These are phyloP conservation scores for Pseudogymnoascus sp. DNA, from an alignment of 2,329 filamentous ascomycete genomes.

Conservation along the genomic window DNA sequence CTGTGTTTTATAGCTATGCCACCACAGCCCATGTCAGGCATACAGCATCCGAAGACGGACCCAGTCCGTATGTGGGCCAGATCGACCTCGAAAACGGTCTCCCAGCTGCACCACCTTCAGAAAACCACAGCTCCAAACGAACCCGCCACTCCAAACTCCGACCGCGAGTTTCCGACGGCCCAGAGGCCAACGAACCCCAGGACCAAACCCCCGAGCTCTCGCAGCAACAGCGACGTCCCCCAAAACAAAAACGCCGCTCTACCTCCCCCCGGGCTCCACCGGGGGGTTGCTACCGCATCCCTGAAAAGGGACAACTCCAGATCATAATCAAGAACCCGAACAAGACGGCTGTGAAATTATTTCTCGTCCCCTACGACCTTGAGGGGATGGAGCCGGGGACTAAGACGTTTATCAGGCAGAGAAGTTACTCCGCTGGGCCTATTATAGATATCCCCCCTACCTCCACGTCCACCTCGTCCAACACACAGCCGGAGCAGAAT, in stretches of 20 bases:
- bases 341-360: conserved; percentile 95
- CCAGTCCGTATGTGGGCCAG: conserved; percentile 90
- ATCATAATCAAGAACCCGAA: conserved; percentile 98
- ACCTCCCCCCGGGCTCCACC: conserved; percentile 60
- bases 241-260: conserved; percentile 53
- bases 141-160: conserved; percentile 23
- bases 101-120: conserved; percentile 36
- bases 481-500: conserved; percentile 18
- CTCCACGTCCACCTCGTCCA: conserved; percentile 26
- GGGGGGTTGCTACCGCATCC: conserved; percentile 88
- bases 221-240: conserved; percentile 33
- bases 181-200: background rate
- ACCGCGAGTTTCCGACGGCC: conserved; percentile 15
- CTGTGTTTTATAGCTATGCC: conserved; percentile 91
- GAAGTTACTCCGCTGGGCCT: conserved; percentile 82
- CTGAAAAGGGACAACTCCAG: conserved; percentile 86
- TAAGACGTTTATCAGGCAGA: conserved; percentile 92
- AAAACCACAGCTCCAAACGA: conserved; percentile 34
- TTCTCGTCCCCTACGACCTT: conserved; percentile 87
- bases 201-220: conserved; percentile 13
- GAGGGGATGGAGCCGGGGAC: conserved; percentile 87
- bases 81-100: conserved; percentile 84
- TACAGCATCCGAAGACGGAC: conserved; percentile 68
- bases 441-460: conserved; percentile 52
- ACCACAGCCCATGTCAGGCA: conserved; percentile 52